Evolutionary conservation across 495 filamentous ascomycete species (phyloP), one percentile per base, ranked within the genome.

Genomic region (Lasiosphaeria hispida): DNA sequence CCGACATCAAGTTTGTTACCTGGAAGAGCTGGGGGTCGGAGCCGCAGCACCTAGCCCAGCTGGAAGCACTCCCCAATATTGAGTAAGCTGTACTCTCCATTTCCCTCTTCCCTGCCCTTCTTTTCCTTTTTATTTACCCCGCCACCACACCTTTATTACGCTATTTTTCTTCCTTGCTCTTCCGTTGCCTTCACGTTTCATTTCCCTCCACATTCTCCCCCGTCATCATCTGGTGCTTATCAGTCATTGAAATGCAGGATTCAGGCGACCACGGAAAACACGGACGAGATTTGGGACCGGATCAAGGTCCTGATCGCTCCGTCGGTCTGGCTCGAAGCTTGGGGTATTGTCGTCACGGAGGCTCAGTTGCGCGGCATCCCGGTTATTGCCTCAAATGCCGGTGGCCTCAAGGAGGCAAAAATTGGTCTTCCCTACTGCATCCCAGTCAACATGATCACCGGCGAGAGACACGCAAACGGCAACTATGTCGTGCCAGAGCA

Each of bases 291-390:
- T 37, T 71, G 68, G 68, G 66, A 69, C 23, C 48, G 62, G 33
- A 69, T 71, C 60, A 69, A 64, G 51, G 37, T 71, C 11, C 58
- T 71, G 10, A 51, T 71, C 7, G 67, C 59, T 5, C 68, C 68
- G 0, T 71, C 68, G 0, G 48, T 71, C 14, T 71, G 68, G 68
- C 48, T 58, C 9, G 68, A 71, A 42, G 68, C 68, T 0, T 71
- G 68, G 68, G 68, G 68, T 18, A 60, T 71, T 13, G 54, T 71
- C 19, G 66, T 71, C 7, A 69, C 66, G 9, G 68, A 71, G 41
- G 66, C 68, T 9, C 68, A 71, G 58, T 62, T 71, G 4, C 66
- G 68, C 6, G 68, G 68, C 13, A 71, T 71, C 18, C 68, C 68
- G 13, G 66, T 68, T 45, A 63, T 71, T 37, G 62, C 68, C 2